Evolutionary conservation across 225 moss, liverwort and hornwort genomes (phyloP).

Genomic region (Thuidium tamariscinum): DNA sequence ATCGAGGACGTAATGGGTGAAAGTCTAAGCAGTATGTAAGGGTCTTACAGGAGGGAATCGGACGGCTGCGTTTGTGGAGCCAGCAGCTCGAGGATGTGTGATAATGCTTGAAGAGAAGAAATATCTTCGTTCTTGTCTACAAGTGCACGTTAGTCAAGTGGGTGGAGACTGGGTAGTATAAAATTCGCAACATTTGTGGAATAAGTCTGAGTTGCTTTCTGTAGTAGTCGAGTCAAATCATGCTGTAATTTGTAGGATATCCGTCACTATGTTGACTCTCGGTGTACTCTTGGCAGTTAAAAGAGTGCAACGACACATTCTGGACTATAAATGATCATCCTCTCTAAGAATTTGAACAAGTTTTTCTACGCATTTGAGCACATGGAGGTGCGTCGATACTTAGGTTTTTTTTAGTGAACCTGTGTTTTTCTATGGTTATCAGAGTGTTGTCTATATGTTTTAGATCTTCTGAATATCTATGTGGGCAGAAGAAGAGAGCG

Average conservation of each 20-base stretch:
- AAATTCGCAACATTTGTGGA: background rate
- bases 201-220: background rate
- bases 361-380: slow-evolving; percentile 64
- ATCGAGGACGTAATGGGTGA: slow-evolving; percentile 54
- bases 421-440: background rate
- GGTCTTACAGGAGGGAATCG: slow-evolving; percentile 43
- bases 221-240: background rate
- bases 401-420: background rate
- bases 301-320: slow-evolving; percentile 55
- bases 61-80: slow-evolving; percentile 36
- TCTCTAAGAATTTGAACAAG: slow-evolving; percentile 57
- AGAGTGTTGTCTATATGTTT: background rate
- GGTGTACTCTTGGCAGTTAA: slow-evolving; percentile 15
- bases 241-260: background rate
- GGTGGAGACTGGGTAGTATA: background rate
- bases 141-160: background rate
- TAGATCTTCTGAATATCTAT: no score
- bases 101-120: slow-evolving; percentile 60
- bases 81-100: slow-evolving; percentile 52
- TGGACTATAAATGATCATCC: slow-evolving; percentile 47
- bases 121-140: slow-evolving; percentile 52
- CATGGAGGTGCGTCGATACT: slow-evolving; percentile 30
- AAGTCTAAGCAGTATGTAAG: slow-evolving; percentile 18
- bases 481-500: background rate
- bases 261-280: background rate